Conservation (phyloP, 2,329 filamentous ascomycete species). For the Colletotrichum spaethianum region DNA sequence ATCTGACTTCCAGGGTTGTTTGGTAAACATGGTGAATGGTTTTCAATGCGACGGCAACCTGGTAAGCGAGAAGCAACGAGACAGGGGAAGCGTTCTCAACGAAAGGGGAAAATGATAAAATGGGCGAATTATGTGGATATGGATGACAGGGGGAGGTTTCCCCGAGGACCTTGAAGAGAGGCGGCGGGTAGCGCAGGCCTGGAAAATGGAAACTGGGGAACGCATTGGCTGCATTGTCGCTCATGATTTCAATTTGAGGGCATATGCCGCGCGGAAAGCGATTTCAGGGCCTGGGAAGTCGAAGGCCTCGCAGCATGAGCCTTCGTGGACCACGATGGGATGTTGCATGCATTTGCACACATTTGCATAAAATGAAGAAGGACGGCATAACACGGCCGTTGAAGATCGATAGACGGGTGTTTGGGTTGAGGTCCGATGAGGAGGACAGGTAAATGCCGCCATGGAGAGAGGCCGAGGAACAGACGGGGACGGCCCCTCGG, state of each 20-base stretch:
- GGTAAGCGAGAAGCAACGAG: neutral
- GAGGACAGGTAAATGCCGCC: slow-evolving; percentile 2
- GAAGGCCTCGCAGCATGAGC: neutral
- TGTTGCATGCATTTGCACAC: neutral
- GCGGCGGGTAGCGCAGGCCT: slow-evolving; percentile 20
- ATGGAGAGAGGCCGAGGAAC: slow-evolving; percentile 10
- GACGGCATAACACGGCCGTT: slow-evolving; percentile 9
- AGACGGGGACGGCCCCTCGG: slow-evolving; percentile 5
- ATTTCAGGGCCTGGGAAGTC: slow-evolving; percentile 6
- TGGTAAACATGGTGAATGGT: slow-evolving; percentile 26
- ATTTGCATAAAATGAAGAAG: neutral
- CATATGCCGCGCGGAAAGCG: slow-evolving; percentile 28
- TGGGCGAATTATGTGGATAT: slow-evolving; percentile 15
- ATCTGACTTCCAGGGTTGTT: slow-evolving; percentile 24
- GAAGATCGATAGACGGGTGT: slow-evolving; percentile 7
- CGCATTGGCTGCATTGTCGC: slow-evolving; percentile 35
- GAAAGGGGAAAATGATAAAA: slow-evolving; percentile 14
- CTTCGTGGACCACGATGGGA: slow-evolving; percentile 4
- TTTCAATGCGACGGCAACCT: slow-evolving; percentile 28
- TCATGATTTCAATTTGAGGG: slow-evolving; percentile 33
- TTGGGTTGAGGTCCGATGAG: neutral
- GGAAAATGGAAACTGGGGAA: slow-evolving; percentile 18
- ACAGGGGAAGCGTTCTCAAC: slow-evolving; percentile 20
- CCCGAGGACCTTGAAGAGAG: slow-evolving; percentile 8
- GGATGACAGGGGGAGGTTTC: slow-evolving; percentile 16